phyloP scores from a whole-genome alignment of 2,329 filamentous ascomycete genomes.

The Pestalotiopsis sp. region DNA sequence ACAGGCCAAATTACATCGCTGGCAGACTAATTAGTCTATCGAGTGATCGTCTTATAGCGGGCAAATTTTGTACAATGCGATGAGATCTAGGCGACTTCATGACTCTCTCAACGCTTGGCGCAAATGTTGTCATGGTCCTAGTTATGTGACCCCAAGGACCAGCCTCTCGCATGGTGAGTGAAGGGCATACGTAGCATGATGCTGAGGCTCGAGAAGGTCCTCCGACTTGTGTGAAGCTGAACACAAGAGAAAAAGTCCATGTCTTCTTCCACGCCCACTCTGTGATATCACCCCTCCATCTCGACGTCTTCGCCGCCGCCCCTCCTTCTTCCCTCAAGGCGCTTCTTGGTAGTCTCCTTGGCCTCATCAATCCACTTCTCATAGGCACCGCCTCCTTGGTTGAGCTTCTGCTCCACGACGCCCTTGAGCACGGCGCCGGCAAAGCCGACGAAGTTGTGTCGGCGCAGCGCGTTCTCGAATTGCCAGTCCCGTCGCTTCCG shows the following conservation, averaged over 20 bases:
- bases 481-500: constrained; percentile 84
- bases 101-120: too few relatives aligned
- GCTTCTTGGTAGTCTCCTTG: constrained; percentile 55
- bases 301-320: constrained; percentile 43
- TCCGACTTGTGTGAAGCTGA: too few relatives aligned
- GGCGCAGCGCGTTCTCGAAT: constrained; percentile 90
- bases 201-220: too few relatives aligned
- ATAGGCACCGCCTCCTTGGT: constrained; percentile 67
- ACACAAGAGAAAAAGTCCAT: not conserved
- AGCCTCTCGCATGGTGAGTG: too few relatives aligned
- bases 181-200: too few relatives aligned
- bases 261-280: not conserved
- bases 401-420: constrained; percentile 75
- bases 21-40: not conserved
- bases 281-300: constrained; percentile 36
- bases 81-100: not conserved
- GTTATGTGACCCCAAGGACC: too few relatives aligned
- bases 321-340: constrained; percentile 39
- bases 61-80: not conserved
- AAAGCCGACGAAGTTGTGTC: constrained; percentile 97
- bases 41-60: not conserved
- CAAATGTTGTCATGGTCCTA: too few relatives aligned
- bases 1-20: not conserved
- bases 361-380: constrained; percentile 73
- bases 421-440: constrained; percentile 87